Conservation (phyloP, 129 eudicot genomes). For the Glebionis coronaria region DNA sequence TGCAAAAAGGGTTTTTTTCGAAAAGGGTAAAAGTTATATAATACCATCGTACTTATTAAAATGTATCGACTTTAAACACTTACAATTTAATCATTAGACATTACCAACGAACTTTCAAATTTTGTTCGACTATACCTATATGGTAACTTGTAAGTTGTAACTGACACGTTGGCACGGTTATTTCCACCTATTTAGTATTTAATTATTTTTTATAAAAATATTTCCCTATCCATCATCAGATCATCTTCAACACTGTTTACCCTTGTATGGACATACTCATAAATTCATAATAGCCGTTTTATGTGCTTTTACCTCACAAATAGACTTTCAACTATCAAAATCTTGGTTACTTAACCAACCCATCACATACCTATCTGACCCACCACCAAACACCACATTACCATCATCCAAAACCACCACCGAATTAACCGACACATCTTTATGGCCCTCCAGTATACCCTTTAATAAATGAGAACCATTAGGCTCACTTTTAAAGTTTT, state of each 20-base stretch:
- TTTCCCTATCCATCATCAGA: too few species aligned
- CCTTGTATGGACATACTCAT: conserved; percentile 71
- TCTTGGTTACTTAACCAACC: conserved; percentile 61
- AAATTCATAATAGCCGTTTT: conserved; percentile 63
- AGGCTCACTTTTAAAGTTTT: conserved; percentile 58
- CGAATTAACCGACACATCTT: conserved; percentile 66
- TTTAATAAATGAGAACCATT: conserved; percentile 43
- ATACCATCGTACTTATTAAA: too few species aligned
- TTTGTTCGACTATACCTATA: too few species aligned
- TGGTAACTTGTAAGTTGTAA: too few species aligned
- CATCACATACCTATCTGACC: conserved; percentile 76
- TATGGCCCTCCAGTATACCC: conserved; percentile 79
- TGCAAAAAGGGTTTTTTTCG: too few species aligned
- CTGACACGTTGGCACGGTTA: too few species aligned
- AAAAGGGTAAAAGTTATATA: too few species aligned
- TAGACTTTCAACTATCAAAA: conserved; percentile 51
- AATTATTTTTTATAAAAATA: too few species aligned
- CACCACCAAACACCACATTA: conserved; percentile 63
- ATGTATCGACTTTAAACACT: too few species aligned
- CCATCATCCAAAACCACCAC: conserved; percentile 61
- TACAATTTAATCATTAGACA: too few species aligned
- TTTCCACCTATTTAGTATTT: too few species aligned
- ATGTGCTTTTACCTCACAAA: conserved; percentile 81
- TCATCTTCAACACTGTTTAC: conserved; percentile 58
- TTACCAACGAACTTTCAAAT: too few species aligned